phyloP scores from a whole-genome alignment of 2,329 filamentous ascomycete genomes.

The Neonectria sp. region DNA sequence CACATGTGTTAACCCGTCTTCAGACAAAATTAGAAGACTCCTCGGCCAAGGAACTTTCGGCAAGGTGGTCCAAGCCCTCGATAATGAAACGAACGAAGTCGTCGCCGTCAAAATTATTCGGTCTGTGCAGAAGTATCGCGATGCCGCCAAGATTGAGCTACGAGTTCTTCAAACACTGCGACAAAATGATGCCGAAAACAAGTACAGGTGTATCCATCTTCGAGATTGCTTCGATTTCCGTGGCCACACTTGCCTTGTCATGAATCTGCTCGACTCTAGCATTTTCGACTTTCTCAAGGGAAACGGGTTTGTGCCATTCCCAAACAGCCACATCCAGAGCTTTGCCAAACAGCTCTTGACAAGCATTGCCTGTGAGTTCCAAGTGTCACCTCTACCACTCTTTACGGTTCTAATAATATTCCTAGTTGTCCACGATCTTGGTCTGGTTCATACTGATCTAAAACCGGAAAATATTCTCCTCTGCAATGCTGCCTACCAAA shows the following conservation, averaged over 20 bases:
- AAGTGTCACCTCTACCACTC: background rate
- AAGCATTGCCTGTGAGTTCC: conserved; percentile 92
- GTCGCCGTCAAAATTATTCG: conserved; percentile 98
- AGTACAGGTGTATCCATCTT: conserved; percentile 96
- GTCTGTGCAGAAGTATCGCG: conserved; percentile 97
- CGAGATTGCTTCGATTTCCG: conserved; percentile 97
- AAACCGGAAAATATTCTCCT: conserved; percentile 81
- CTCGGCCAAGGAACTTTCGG: conserved; percentile 98
- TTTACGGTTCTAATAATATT: conserved; percentile 29
- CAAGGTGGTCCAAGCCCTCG: conserved; percentile 96
- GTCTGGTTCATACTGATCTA: conserved; percentile 92
- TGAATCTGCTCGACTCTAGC: conserved; percentile 87
- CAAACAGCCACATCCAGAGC: conserved; percentile 97
- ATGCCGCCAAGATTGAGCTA: conserved; percentile 94
- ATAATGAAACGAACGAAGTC: conserved; percentile 80
- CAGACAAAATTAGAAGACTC: conserved; percentile 90
- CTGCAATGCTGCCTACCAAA: conserved; percentile 76
- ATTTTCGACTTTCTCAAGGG: conserved; percentile 98
- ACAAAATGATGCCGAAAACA: conserved; percentile 91
- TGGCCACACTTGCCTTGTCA: conserved; percentile 92
- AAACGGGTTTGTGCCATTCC: conserved; percentile 95
- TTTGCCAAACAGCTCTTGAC: conserved; percentile 97
- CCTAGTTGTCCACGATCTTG: conserved; percentile 92
- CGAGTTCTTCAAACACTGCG: conserved; percentile 92
- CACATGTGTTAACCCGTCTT: background rate